Evolutionary conservation across 352 stramenopile species (phyloP), one percentile per base, ranked within the genome.

Genomic region (Pythium folliculosum): DNA sequence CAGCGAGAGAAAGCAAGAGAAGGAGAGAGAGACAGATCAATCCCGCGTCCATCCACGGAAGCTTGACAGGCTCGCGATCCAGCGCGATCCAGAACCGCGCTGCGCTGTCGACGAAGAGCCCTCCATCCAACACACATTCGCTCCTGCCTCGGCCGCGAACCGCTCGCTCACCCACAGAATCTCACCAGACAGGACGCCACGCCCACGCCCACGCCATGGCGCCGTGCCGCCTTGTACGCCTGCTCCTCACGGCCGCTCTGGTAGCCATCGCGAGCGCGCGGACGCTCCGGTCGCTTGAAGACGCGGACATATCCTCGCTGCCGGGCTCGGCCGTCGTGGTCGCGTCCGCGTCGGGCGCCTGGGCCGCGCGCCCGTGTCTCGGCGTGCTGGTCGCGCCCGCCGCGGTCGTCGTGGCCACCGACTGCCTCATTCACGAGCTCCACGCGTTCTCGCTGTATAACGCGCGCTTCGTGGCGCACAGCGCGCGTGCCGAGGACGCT

Each of bases 401-500:
- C 43, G 63, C 55, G n/a, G 68, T 67, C 40, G 27, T 74, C 23
- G 59, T 50, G 23, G 38, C 62, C 16, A 38, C 63, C 16, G 61
- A 45, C 45, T 74, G 68, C 66, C 48, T 72, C 32, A 16, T 57
- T 16, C 52, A 67, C 52, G 38, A 58, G 16, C 57, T 72, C 53
- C 44, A 59, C 6, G 23, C 7, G 0, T 45, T 60, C 5, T 38
- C 63, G 3, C 52, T 25, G 44, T 25, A 25, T 14, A 14, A 23
- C 19, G 3, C 44, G 44, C 44, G 44, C 3, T n/a, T 50, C 8
- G 8, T 25, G 8, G 44, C 23, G 37, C 35, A 16, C 22, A 21
- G 21, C 44, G 23, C 44, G 44, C 44, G n/a, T 6, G n/a, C 23
- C 44, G 44, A 2, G 21, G 17, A 19, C 19, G 7, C 44, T 0